Conservation (phyloP, 108 stramenopile species). For the Epipyxis sp. region DNA sequence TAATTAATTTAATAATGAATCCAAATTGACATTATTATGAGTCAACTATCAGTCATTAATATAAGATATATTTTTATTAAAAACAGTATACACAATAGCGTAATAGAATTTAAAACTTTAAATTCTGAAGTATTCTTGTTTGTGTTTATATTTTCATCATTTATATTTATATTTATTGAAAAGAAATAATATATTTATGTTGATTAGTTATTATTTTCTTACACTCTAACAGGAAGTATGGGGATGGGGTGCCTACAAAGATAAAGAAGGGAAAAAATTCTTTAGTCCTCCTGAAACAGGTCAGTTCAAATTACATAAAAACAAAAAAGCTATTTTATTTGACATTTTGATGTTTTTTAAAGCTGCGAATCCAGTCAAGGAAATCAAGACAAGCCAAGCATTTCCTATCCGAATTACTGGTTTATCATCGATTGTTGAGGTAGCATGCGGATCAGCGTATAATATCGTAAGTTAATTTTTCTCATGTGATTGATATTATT, state of each 20-base stretch:
- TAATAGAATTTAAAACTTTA: too few relatives aligned
- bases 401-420: neutral
- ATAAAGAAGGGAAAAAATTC: conserved; percentile 50
- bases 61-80: too few relatives aligned
- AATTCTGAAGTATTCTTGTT: too few relatives aligned
- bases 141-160: too few relatives aligned
- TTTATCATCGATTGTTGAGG: conserved; percentile 31
- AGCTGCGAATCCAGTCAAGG: neutral
- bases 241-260: conserved; percentile 58
- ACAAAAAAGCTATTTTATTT: neutral
- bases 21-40: too few relatives aligned
- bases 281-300: conserved; percentile 32
- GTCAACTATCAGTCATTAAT: too few relatives aligned
- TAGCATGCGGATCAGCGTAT: conserved; percentile 29
- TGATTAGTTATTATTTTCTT: neutral
- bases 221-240: conserved; percentile 26
- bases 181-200: conserved; percentile 22
- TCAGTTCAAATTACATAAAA: neutral
- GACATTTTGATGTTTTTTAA: neutral
- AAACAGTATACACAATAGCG: too few relatives aligned
- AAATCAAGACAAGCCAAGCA: neutral
- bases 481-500: neutral
- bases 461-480: conserved; percentile 34
- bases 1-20: too few relatives aligned
- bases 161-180: too few relatives aligned